Conservation (phyloP, 805 yeast species). For the Yarrowia sp. region DNA sequence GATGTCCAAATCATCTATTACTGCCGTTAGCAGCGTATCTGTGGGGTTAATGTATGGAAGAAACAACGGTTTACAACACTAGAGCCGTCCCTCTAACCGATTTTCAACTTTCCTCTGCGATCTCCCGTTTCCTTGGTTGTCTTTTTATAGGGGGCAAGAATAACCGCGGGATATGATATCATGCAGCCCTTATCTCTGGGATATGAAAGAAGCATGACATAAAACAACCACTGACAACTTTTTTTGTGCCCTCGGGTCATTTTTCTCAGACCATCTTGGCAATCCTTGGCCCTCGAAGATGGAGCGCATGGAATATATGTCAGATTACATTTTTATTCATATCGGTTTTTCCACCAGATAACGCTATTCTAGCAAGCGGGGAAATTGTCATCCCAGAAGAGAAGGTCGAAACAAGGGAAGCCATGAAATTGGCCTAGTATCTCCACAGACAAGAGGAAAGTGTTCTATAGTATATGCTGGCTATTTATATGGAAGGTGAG, state of each 20-base stretch:
- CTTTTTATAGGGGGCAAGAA: neutral
- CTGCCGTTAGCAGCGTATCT: neutral
- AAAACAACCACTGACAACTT: too few relatives aligned
- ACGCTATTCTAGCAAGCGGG: neutral
- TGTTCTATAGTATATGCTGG: neutral
- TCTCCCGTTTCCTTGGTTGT: neutral
- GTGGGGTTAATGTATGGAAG: neutral
- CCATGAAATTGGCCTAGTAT: neutral
- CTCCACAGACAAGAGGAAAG: neutral
- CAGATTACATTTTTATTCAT: neutral
- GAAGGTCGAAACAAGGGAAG: neutral
- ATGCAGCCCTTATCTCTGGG: slow-evolving; percentile 2
- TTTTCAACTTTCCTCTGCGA: neutral
- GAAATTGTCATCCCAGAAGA: neutral
- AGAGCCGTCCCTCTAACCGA: too few relatives aligned
- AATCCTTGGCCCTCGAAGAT: neutral
- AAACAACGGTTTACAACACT: too few relatives aligned
- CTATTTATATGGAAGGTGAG: neutral
- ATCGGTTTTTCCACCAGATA: neutral
- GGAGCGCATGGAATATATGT: neutral
- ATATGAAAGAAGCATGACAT: neutral
- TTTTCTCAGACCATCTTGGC: neutral
- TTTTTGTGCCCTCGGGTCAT: neutral
- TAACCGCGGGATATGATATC: neutral
- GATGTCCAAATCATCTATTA: neutral